Evolutionary conservation across 306 rosid genomes (phyloP), one percentile per base, ranked within the genome.

Genomic region (Lotus japonicus): DNA sequence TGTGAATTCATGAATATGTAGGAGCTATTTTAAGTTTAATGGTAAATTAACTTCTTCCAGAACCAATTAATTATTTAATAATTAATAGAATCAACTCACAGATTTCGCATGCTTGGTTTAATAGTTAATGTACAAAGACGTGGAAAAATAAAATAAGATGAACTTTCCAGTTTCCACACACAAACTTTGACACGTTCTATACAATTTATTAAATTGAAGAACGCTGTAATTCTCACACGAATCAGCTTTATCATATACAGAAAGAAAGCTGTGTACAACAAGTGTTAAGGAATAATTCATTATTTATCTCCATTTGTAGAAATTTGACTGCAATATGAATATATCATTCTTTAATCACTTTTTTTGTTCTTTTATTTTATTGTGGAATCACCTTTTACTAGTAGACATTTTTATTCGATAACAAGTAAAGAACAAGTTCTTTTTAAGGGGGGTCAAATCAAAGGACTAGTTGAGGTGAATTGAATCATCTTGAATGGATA

Each of bases 401-500:
- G 48, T 52, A 51, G 11, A 31, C 13, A 72, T 6, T 6, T 19
- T 53, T 21, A 11, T 5, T 53, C 36, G 36, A 31, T 31, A 31
- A 13, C 15, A 76, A 35, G 49, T 9, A 55, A 76, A 76, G 11
- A 6, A 43, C 0, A 5, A 35, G 3, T n/a, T n/a, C n/a, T n/a
- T n/a, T n/a, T n/a, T n/a, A n/a, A n/a, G n/a, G n/a, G n/a, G n/a
- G n/a, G n/a, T n/a, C n/a, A n/a, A n/a, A n/a, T n/a, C n/a, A n/a
- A n/a, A n/a, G n/a, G n/a, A n/a, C 3, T 35, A 35, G 8, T 35
- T 48, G 21, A 16, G 31, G 31, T 58, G 42, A 70, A 67, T 58
- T 41, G 69, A 75, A 67, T 68, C 4, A 51, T 17, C 31, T 21
- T 2, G 55, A 61, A 11, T 18, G 53, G 81, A 76, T 53, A 61